Percentiles rank a stretch among this genome's conserved stretches.
phyloP scores from a whole-genome alignment of 1,284 basidiomycete species.

The Stereum hirsutum region DNA sequence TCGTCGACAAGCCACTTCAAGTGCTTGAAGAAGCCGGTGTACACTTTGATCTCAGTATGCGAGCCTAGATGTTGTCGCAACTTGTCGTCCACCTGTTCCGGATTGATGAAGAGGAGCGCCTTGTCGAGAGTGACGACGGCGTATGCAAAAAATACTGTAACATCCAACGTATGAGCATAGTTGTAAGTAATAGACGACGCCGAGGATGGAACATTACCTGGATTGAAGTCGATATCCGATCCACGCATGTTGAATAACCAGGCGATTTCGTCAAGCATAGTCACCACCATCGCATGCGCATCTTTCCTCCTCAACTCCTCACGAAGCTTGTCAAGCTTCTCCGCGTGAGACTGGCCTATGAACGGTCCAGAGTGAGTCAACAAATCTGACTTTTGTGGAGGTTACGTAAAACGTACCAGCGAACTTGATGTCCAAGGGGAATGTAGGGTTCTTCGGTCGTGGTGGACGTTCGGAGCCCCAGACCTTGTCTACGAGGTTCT shows the following conservation, averaged over 20 bases:
- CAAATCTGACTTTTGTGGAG: neutral
- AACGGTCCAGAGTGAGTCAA: neutral
- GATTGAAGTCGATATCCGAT: slow-evolving; percentile 89
- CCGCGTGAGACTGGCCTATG: slow-evolving; percentile 50
- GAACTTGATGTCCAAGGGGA: slow-evolving; percentile 65
- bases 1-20: slow-evolving; percentile 43
- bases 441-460: slow-evolving; percentile 63
- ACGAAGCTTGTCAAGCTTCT: slow-evolving; percentile 64
- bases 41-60: slow-evolving; percentile 63
- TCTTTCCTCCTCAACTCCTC: slow-evolving; percentile 59
- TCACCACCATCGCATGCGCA: slow-evolving; percentile 64
- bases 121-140: slow-evolving; percentile 68
- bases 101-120: slow-evolving; percentile 70
- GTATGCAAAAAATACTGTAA: slow-evolving; percentile 86
- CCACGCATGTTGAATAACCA: slow-evolving; percentile 96
- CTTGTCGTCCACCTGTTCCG: slow-evolving; percentile 48
- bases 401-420: slow-evolving; percentile 31
- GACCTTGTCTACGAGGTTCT: slow-evolving; percentile 78
- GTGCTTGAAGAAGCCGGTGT: slow-evolving; percentile 58
- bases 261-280: slow-evolving; percentile 82
- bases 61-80: slow-evolving; percentile 51
- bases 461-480: slow-evolving; percentile 69
- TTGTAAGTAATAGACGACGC: neutral
- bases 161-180: neutral
- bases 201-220: slow-evolving; percentile 38